These are phyloP conservation scores for Phallus indusiatus DNA, from an alignment of 768 basidiomycete species.

Conservation along the genomic window DNA sequence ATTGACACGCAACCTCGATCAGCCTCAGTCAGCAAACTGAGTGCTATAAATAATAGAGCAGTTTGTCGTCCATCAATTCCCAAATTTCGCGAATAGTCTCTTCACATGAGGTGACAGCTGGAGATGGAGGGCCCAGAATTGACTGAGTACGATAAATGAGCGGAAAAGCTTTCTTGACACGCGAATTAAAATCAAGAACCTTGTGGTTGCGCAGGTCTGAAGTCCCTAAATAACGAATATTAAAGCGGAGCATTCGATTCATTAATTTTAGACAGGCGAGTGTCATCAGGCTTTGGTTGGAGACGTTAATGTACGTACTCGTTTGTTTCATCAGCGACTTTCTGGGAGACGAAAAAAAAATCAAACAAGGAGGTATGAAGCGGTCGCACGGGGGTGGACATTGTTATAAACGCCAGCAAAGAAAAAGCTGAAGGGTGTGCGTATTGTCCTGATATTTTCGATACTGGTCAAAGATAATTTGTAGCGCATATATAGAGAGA, in stretches of 20 bases:
- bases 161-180: constrained; percentile 20
- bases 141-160: constrained; percentile 26
- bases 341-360: constrained; percentile 21
- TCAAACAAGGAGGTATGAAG: no score
- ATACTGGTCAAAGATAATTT: constrained; percentile 12
- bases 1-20: no score
- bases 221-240: constrained; percentile 24
- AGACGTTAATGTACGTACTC: constrained; percentile 9
- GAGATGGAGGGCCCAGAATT: constrained; percentile 26
- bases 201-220: constrained; percentile 23
- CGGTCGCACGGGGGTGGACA: constrained; percentile 12
- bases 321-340: constrained; percentile 8
- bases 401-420: constrained; percentile 14
- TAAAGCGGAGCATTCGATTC: constrained; percentile 24
- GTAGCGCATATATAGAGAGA: constrained; percentile 9
- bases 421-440: constrained; percentile 8
- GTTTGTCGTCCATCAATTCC: constrained; percentile 15
- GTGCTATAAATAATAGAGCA: no score
- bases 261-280: constrained; percentile 20
- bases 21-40: no score
- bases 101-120: constrained; percentile 1
- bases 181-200: constrained; percentile 12
- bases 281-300: no score
- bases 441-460: not conserved
- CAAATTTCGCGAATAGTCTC: constrained; percentile 12